phyloP scores from a whole-genome alignment of 1,284 basidiomycete species.

The Pholiota adiposa region DNA sequence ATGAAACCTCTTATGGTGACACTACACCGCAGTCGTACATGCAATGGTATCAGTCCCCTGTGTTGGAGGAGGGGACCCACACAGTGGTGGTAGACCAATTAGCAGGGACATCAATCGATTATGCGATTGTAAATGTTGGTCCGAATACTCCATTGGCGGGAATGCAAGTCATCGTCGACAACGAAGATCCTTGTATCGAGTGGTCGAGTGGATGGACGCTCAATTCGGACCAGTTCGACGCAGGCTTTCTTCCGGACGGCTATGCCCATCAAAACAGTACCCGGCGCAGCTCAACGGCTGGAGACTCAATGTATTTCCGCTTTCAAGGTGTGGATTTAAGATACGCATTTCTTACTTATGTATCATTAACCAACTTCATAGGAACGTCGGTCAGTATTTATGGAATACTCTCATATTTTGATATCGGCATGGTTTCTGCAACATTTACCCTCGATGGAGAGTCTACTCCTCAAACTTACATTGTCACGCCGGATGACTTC shows the following conservation, averaged over 20 bases:
- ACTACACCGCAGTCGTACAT: constrained; percentile 17
- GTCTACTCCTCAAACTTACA: constrained; percentile 8
- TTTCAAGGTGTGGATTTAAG: constrained; percentile 24
- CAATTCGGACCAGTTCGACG: constrained; percentile 15
- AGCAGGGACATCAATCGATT: constrained; percentile 25
- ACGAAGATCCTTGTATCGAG: constrained; percentile 20
- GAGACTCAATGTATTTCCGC: constrained; percentile 25
- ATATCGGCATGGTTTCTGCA: constrained; percentile 20
- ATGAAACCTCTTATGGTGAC: constrained; percentile 18
- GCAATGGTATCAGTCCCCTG: constrained; percentile 29
- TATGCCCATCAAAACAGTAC: constrained; percentile 24
- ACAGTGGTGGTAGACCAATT: constrained; percentile 23
- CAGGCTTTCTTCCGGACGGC: constrained; percentile 18
- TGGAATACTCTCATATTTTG: constrained; percentile 21
- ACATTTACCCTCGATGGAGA: constrained; percentile 23
- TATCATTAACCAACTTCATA: constrained; percentile 1
- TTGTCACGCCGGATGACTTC: constrained; percentile 6
- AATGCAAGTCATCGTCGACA: constrained; percentile 27
- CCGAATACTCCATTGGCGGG: constrained; percentile 22
- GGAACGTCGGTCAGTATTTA: constrained; percentile 25
- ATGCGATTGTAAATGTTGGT: constrained; percentile 24
- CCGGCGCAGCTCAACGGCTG: constrained; percentile 21
- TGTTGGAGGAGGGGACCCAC: constrained; percentile 24
- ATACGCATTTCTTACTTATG: neutral
- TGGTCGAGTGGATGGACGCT: constrained; percentile 23